phyloP scores from a whole-genome alignment of 202 grass and related monocot genomes.

The Setaria italica region DNA sequence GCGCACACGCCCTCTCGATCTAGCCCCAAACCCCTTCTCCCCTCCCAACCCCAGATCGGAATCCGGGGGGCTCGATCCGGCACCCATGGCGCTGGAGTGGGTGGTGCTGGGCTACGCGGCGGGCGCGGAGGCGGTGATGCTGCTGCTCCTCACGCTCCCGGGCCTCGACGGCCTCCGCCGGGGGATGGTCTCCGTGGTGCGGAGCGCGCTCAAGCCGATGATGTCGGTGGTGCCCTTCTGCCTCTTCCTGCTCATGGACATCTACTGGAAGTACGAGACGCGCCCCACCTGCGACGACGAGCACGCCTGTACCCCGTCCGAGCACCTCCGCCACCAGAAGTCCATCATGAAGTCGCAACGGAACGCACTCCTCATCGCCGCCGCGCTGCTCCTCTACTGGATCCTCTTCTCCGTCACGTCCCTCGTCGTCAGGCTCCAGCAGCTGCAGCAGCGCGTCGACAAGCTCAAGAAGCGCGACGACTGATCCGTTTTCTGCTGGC shows the following conservation, averaged over 20 bases:
- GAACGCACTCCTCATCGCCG: constrained; percentile 91
- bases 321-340: constrained; percentile 97
- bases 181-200: constrained; percentile 75
- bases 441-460: constrained; percentile 68
- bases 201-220: constrained; percentile 87
- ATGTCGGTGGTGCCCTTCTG: constrained; percentile 94
- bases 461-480: constrained; percentile 88
- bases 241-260: constrained; percentile 89
- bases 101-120: constrained; percentile 90
- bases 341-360: constrained; percentile 98
- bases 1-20: background rate
- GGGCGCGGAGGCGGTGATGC: constrained; percentile 96
- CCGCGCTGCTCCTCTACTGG: constrained; percentile 91
- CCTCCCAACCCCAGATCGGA: background rate
- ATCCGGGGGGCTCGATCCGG: constrained; percentile 1
- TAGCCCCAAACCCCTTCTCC: background rate
- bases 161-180: constrained; percentile 79
- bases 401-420: constrained; percentile 81
- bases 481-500: constrained; percentile 8
- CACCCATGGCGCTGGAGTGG: constrained; percentile 93
- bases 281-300: constrained; percentile 85
- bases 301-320: constrained; percentile 77
- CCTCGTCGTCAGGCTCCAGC: constrained; percentile 73
- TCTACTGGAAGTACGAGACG: constrained; percentile 99
- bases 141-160: constrained; percentile 88